Base-by-base conservation (phyloP, 73 alveolate species). In the Paramecium sexaurelia region DNA sequence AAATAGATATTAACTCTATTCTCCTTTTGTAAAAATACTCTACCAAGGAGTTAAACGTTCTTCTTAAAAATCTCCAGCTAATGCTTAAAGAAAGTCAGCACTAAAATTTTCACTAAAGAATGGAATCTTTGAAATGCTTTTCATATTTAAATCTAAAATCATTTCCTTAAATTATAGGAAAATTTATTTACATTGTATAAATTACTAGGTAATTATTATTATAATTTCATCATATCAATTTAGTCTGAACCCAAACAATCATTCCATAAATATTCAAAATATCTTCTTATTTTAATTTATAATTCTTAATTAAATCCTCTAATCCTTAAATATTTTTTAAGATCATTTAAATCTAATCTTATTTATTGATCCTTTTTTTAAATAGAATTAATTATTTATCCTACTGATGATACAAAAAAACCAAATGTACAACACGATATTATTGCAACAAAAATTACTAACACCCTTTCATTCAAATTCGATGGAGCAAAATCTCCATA, bases 391-490 rank as follows among this genome's bases (percentile, higher is more conserved):
- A 73, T 11, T 15, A 73, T 73, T 73, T 69, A 22, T 69, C 87
- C 87, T 4, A 85, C 67, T 4, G 69, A 56, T 2, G 57, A 20
- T 0, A 85, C 47, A 29, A 75, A 39, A 35, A 55, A 57, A 1
- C 93, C 93, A 86, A 86, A 86, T 13, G 75, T 86, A 40, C 93
- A 71, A 26, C 88, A 86, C 6, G 93, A 86, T 37, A 43, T 17
- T 6, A 86, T 55, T 13, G 93, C 88, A 32, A 86, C 55, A 37
- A 86, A 55, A 36, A 86, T 86, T 55, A 86, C 43, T 4, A 33
- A 20, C 19, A 47, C 32, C 66, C 85, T 86, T n/a, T 86, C 93
- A 32, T 36, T n/a, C 6, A 56, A 13, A 27, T 68, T 85, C 43
- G 36, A 10, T 13, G 92, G 86, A 6, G 92, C 36, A 32, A 85